A percentile compares a stretch with the other conserved stretches of the same genome.
Evolutionary conservation across 73 alveolate genomes (phyloP).

Genomic region (Breviolum minutum): DNA sequence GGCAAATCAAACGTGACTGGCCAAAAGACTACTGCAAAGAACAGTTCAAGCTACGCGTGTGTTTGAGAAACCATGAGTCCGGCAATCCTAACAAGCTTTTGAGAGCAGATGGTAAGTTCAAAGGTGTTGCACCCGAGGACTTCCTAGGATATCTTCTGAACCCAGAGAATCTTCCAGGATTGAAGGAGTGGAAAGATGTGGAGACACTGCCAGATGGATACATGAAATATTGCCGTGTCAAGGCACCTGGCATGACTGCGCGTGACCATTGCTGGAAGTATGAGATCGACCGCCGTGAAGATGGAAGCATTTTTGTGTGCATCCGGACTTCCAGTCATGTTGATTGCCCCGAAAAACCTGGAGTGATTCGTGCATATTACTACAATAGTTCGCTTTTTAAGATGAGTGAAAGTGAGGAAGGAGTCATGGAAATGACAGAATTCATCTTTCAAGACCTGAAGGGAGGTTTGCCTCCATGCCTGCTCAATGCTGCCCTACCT

Average conservation of each 20-base stretch:
- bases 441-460: conserved; percentile 68
- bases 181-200: conserved; percentile 55
- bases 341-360: conserved; percentile 62
- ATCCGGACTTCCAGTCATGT: conserved; percentile 61
- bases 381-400: conserved; percentile 68
- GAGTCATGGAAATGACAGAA: conserved; percentile 88
- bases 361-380: conserved; percentile 77
- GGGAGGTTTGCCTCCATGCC: conserved; percentile 45
- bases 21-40: conserved; percentile 41
- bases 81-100: conserved; percentile 90
- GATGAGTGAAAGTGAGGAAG: conserved; percentile 80
- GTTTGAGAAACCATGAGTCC: conserved; percentile 48
- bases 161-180: conserved; percentile 50
- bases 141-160: conserved; percentile 67
- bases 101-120: conserved; percentile 57
- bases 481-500: conserved; percentile 67
- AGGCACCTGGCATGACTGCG: conserved; percentile 66
- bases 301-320: conserved; percentile 89
- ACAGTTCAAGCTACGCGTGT: conserved; percentile 57
- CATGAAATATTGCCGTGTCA: conserved; percentile 85
- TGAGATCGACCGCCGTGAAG: conserved; percentile 81
- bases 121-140: conserved; percentile 76
- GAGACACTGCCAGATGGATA: conserved; percentile 88
- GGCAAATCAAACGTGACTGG: conserved; percentile 53
- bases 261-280: conserved; percentile 83